Evolutionary conservation across 768 basidiomycete species (phyloP).

Genomic region (Glaciozyma martinii): DNA sequence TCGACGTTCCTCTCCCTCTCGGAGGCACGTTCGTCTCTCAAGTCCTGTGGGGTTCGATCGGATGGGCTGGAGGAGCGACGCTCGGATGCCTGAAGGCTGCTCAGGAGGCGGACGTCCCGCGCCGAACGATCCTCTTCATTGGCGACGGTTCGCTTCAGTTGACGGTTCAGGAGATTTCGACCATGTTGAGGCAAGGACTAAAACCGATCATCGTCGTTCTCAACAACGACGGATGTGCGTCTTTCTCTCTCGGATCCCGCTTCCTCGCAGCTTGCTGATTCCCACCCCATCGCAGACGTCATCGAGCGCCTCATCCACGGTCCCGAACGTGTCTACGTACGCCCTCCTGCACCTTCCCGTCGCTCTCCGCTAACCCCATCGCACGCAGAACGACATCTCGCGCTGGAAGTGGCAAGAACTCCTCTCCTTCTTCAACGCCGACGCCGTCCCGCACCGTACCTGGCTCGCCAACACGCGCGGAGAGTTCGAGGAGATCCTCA

Average conservation of each 20-base stretch:
- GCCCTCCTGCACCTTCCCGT: not conserved
- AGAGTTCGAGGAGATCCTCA: constrained; percentile 61
- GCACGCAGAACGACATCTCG: constrained; percentile 68
- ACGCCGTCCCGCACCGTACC: constrained; percentile 32
- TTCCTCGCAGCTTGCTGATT: not conserved
- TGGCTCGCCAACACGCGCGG: constrained; percentile 42
- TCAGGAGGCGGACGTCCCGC: constrained; percentile 49
- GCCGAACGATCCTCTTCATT: constrained; percentile 70
- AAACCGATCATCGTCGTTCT: constrained; percentile 49
- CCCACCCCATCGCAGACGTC: constrained; percentile 52
- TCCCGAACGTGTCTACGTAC: constrained; percentile 15
- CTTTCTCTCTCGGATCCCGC: not conserved
- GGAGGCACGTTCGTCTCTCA: constrained; percentile 59
- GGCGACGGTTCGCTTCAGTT: constrained; percentile 61
- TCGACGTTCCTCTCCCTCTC: constrained; percentile 71
- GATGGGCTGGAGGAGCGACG: constrained; percentile 77
- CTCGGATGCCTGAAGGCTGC: constrained; percentile 51
- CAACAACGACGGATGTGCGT: constrained; percentile 40
- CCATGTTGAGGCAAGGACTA: constrained; percentile 64
- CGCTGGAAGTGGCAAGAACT: constrained; percentile 51
- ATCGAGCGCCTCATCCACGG: constrained; percentile 63
- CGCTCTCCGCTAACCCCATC: not conserved
- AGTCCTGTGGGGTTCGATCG: constrained; percentile 86
- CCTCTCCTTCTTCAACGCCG: constrained; percentile 40
- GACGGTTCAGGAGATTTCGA: constrained; percentile 46